phyloP scores from a whole-genome alignment of 176 grass and related monocot species.

The Carex parvula region DNA sequence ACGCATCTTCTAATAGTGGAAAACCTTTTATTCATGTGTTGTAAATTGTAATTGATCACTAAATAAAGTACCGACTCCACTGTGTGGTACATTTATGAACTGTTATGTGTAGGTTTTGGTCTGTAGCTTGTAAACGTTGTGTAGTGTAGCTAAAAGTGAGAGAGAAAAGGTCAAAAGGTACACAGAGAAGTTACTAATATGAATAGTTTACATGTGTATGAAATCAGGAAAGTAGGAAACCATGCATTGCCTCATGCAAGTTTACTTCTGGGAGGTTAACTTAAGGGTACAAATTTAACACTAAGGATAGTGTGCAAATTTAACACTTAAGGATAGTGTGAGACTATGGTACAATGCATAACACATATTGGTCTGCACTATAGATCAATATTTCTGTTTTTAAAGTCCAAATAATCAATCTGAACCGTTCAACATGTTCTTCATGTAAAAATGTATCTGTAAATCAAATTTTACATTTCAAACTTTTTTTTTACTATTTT shows the following conservation, averaged over 20 bases:
- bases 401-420: no score
- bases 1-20: no score
- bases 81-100: slow-evolving; percentile 12
- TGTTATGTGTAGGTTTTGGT: not conserved
- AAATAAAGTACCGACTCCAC: not conserved
- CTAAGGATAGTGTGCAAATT: not conserved
- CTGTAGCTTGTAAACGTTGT: not conserved
- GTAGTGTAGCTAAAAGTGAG: not conserved
- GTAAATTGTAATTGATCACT: not conserved
- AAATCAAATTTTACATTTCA: no score
- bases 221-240: not conserved
- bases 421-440: no score
- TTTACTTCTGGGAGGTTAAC: not conserved
- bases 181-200: not conserved
- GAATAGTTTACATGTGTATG: not conserved
- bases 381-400: no score
- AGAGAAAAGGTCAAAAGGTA: slow-evolving; percentile 1
- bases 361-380: no score
- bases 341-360: no score
- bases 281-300: not conserved
- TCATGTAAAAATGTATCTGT: no score
- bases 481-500: no score
- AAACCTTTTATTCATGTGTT: not conserved
- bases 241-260: not conserved
- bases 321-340: no score